phyloP scores from a whole-genome alignment of 257 asterid genomes.

The Jacaranda copaia region DNA sequence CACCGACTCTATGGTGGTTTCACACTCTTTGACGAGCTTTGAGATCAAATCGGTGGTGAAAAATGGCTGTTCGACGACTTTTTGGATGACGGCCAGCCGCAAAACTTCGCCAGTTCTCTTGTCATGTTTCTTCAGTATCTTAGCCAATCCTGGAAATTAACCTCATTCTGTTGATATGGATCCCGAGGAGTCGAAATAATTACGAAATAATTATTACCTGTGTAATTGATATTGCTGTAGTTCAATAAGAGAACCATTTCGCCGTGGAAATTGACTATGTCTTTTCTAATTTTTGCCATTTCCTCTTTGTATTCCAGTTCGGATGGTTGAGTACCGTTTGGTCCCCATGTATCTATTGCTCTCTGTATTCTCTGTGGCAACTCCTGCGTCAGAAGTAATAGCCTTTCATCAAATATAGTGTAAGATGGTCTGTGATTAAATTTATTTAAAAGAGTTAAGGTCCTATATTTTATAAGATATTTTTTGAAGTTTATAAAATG shows the following conservation, averaged over 20 bases:
- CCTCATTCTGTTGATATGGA: too few relatives aligned
- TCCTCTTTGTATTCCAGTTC: slow-evolving; percentile 58
- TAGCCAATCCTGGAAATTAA: slow-evolving; percentile 65
- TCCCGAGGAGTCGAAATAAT: too few relatives aligned
- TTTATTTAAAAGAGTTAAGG: too few relatives aligned
- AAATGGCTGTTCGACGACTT: slow-evolving; percentile 78
- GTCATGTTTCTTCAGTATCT: slow-evolving; percentile 88
- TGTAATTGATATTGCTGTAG: slow-evolving; percentile 76
- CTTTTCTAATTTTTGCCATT: slow-evolving; percentile 72
- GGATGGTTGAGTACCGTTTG: slow-evolving; percentile 54
- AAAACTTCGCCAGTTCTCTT: slow-evolving; percentile 88
- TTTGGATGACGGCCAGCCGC: slow-evolving; percentile 77
- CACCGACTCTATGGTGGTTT: slow-evolving; percentile 67
- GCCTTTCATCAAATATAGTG: too few relatives aligned
- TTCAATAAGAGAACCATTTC: slow-evolving; percentile 91
- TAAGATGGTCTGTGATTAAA: too few relatives aligned
- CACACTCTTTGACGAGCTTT: slow-evolving; percentile 88
- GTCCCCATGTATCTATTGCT: slow-evolving; percentile 57
- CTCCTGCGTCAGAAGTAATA: slow-evolving; percentile 56
- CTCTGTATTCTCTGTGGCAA: slow-evolving; percentile 71
- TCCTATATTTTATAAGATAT: too few relatives aligned
- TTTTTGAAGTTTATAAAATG: too few relatives aligned
- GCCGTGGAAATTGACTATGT: slow-evolving; percentile 91
- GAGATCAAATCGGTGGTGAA: slow-evolving; percentile 84
- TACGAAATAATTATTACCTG: slow-evolving; percentile 32